Percentiles rank a stretch among this genome's conserved stretches.
phyloP scores from a whole-genome alignment of 306 rosid genomes.

The Casuarina equisetifolia region DNA sequence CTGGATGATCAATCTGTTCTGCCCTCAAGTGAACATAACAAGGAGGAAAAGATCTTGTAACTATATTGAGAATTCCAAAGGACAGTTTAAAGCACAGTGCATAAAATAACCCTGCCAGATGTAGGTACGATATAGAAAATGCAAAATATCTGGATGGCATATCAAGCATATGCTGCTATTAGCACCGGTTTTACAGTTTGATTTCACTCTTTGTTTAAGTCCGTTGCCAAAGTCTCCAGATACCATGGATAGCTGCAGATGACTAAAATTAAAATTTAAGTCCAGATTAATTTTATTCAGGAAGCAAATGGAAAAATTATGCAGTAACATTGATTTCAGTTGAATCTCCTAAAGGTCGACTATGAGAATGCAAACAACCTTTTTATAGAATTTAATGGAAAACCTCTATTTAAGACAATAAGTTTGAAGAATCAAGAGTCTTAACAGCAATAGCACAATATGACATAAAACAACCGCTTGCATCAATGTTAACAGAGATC shows the following conservation, averaged over 20 bases:
- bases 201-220: background rate
- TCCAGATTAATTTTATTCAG: slow-evolving; percentile 24
- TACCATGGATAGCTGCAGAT: background rate
- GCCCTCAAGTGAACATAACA: slow-evolving; percentile 57
- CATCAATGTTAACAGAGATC: slow-evolving; percentile 18
- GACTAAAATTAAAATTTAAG: background rate
- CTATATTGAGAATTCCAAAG: background rate
- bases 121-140: background rate
- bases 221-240: slow-evolving; percentile 6
- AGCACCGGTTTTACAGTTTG: background rate
- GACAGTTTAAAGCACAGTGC: background rate
- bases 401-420: slow-evolving; percentile 11
- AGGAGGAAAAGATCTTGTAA: slow-evolving; percentile 21
- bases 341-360: slow-evolving; percentile 26
- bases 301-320: slow-evolving; percentile 12
- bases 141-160: background rate
- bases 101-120: background rate
- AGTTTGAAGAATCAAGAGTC: background rate
- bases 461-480: background rate
- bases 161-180: background rate
- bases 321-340: slow-evolving; percentile 2
- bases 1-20: slow-evolving; percentile 94
- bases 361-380: background rate
- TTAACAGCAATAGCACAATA: background rate
- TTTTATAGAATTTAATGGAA: slow-evolving; percentile 15